Evolutionary conservation across 78 protist genomes (phyloP).

Genomic region (Dictyostelium discoideum): DNA sequence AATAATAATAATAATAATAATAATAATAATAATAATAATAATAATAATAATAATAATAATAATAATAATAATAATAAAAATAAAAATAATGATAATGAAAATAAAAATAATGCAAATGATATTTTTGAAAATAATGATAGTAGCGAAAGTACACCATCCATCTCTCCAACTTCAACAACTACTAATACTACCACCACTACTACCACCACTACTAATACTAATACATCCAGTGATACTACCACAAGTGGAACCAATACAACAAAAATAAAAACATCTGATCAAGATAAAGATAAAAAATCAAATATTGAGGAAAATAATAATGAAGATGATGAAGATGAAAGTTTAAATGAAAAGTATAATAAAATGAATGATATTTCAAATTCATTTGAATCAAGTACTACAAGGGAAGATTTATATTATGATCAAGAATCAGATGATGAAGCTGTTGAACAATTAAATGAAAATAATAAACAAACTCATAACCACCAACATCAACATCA

Average conservation of each 20-base stretch:
- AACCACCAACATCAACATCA: no score
- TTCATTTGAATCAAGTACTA: background rate
- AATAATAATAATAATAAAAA: background rate
- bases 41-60: no score
- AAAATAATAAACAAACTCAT: background rate
- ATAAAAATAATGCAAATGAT: background rate
- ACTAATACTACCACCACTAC: conserved; percentile 1
- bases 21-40: background rate
- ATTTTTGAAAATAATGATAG: background rate
- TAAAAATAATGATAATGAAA: no score
- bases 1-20: no score
- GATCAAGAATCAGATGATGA: background rate
- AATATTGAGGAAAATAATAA: background rate
- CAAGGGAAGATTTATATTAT: background rate
- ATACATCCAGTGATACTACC: no score
- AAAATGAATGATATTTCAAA: conserved; percentile 12
- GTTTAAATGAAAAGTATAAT: background rate
- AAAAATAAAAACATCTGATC: background rate
- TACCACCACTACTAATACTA: background rate
- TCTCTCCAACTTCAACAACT: background rate
- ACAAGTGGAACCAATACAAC: background rate
- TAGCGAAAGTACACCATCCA: background rate
- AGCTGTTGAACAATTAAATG: background rate
- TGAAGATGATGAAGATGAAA: background rate
- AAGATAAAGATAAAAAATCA: background rate